Percentiles rank a stretch among this genome's conserved stretches.
Evolutionary conservation across 352 stramenopile genomes (phyloP).

Genomic region (Pythium volutum): DNA sequence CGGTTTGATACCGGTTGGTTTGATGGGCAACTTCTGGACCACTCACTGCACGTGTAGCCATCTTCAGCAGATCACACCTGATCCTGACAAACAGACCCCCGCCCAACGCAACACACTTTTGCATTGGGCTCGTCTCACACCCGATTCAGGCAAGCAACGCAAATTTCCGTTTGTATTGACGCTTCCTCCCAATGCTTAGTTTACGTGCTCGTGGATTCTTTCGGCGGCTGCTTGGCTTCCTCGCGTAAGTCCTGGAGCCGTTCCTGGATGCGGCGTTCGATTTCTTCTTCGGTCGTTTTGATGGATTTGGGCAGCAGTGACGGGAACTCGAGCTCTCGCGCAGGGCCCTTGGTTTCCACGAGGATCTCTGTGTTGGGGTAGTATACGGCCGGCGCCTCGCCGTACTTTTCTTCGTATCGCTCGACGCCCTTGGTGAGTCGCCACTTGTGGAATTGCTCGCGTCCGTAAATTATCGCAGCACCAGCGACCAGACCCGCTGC

Average conservation of each 20-base stretch:
- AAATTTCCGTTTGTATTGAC: background rate
- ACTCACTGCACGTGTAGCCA: conserved; percentile 7
- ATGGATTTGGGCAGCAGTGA: conserved; percentile 65
- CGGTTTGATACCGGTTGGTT: conserved; percentile 14
- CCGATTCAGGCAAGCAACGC: background rate
- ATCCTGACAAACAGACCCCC: no score
- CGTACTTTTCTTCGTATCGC: conserved; percentile 82
- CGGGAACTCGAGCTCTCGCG: conserved; percentile 55
- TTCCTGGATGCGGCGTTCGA: conserved; percentile 72
- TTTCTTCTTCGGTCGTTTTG: conserved; percentile 73
- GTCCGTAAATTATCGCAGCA: conserved; percentile 55
- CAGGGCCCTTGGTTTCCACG: conserved; percentile 59
- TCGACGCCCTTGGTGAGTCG: conserved; percentile 67
- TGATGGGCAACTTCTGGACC: background rate
- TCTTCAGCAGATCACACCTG: background rate
- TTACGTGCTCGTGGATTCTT: conserved; percentile 6
- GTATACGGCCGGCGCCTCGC: conserved; percentile 52
- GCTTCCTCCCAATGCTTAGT: background rate
- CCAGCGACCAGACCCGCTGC: conserved; percentile 57
- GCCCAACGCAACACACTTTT: no score
- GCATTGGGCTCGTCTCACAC: no score
- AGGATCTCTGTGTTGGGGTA: conserved; percentile 59
- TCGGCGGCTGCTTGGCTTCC: conserved; percentile 27
- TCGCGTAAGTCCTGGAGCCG: conserved; percentile 65
- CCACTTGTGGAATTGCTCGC: conserved; percentile 76